Evolutionary conservation across 257 asterid genomes (phyloP), one percentile per base, ranked within the genome.

Genomic region (Nicotiana benthamiana): DNA sequence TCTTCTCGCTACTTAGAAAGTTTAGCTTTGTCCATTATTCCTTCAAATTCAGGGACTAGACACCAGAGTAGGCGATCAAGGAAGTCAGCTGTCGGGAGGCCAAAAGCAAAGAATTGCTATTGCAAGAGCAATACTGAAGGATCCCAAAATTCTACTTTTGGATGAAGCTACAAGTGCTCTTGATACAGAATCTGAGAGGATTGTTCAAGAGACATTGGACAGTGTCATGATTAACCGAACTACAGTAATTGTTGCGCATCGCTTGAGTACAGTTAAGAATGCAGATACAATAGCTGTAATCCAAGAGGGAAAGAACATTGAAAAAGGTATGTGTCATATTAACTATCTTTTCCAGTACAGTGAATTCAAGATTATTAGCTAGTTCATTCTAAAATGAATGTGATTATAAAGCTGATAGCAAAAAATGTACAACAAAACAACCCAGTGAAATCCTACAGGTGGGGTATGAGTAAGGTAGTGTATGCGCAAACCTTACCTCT

Each of bases 141-240:
- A 88, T 77, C 94, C 92, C 0, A 82, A 84, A 75, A 83, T 90
- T 64, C 79, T 88, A 20, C 94, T 90, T 60, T 87, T 90, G 0
- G 94, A 90, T 40, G 94, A 90, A 83, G 94, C 94, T 13, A 90
- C 94, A 7, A 88, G 92, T 54, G 91, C 94, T 28, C 89, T 90
- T 46, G 94, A 90, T 83, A 87, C 87, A 11, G 88, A 85, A 57
- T 89, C 91, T 0, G 94, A 90, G 81, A 86, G 87, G 74, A 20
- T 52, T 3, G 91, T 90, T 32, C 91, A 86, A 72, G 90, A 87
- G 68, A 90, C 92, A 2, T 83, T 90, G 3, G 89, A 85, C 60
- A 82, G 85, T 36, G 84, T 90, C 82, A 90, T 89, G 94, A 57
- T 83, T 3, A 79, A 74, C 67, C 72, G 91, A 79, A 90, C 94